Conservation (phyloP, 148 eudicot genomes). For the Rhododendron kiyosumense region DNA sequence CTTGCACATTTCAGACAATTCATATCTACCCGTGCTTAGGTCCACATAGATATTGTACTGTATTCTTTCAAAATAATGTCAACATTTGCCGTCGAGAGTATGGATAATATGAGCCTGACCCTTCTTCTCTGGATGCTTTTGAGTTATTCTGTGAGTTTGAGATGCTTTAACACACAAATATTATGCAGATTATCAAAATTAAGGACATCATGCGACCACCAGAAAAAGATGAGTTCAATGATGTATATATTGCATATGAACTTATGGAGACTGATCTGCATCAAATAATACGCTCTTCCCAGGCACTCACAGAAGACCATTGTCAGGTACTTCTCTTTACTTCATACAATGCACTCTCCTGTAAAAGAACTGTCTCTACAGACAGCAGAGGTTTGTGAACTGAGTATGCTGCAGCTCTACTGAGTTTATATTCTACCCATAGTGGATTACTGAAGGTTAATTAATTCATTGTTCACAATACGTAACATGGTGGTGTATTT, state of each 20-base stretch:
- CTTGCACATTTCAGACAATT: not conserved
- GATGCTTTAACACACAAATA: not conserved
- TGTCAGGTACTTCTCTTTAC: constrained; percentile 57
- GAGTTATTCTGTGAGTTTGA: constrained; percentile 8
- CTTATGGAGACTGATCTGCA: constrained; percentile 75
- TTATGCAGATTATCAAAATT: constrained; percentile 42
- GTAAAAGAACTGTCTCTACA: not conserved
- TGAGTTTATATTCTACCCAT: not conserved
- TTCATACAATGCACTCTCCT: not conserved
- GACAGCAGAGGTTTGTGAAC: not conserved
- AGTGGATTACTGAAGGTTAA: not conserved
- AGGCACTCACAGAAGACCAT: constrained; percentile 83
- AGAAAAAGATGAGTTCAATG: constrained; percentile 34
- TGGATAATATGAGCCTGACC: not conserved
- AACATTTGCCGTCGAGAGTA: not conserved
- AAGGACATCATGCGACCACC: constrained; percentile 52
- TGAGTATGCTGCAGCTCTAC: not conserved
- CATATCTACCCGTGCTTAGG: not conserved
- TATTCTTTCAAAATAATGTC: not conserved
- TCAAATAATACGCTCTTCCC: constrained; percentile 81
- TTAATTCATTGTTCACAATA: no score
- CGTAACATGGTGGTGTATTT: not conserved
- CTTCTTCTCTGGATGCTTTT: constrained; percentile 43
- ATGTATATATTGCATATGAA: constrained; percentile 39
- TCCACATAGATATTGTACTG: not conserved